Base-by-base conservation (phyloP, 306 rosid species). In the Cajanus cajan region DNA sequence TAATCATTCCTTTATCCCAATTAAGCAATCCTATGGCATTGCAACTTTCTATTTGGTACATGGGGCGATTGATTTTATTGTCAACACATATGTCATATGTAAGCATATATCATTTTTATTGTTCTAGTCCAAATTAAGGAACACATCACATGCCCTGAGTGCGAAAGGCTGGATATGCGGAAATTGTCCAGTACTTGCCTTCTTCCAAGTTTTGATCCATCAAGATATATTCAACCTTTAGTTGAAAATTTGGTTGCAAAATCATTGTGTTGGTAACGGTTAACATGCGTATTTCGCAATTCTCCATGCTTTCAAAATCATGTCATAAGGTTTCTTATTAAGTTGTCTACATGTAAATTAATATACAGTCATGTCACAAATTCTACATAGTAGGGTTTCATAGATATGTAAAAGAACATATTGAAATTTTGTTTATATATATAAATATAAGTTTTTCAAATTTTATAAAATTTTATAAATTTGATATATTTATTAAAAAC, bases 101-200 rank as follows among this genome's bases (percentile, higher is more conserved):
- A 28, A 28, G 31, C 31, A 28, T 28, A 28, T 28, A 28, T 28
- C 31, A 28, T 28, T 28, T 28, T 28, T 66, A 40, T 66, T 36
- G 24, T 25, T 24, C 12, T 10, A 39, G 33, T 68, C 40, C 39
- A 68, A 68, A 68, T 68, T 25, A n/a, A 44, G 24, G 41, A 47
- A 68, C 57, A 68, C 57, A 68, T 45, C 74, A 44, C 74, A 68
- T 68, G 74, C 15, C 39, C n/a, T 39, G 33, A 14, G 15, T 10
- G 0, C 7, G 14, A 69, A 58, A 51, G 62, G 51, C 82, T 44
- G 44, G 43, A 79, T 58, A 19, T 58, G 18, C 77, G 64, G 77
- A 45, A 79, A 10, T 19, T 70, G 77, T 79, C 71, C 52, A 36
- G 4, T 75, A 16, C 48, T 4, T 44, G 7, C 41, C 33, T 43